Percentiles rank a stretch among this genome's conserved stretches.
These are phyloP conservation scores for Calonectria crousiana DNA, from an alignment of 2,329 filamentous ascomycete species.

Conservation along the genomic window DNA sequence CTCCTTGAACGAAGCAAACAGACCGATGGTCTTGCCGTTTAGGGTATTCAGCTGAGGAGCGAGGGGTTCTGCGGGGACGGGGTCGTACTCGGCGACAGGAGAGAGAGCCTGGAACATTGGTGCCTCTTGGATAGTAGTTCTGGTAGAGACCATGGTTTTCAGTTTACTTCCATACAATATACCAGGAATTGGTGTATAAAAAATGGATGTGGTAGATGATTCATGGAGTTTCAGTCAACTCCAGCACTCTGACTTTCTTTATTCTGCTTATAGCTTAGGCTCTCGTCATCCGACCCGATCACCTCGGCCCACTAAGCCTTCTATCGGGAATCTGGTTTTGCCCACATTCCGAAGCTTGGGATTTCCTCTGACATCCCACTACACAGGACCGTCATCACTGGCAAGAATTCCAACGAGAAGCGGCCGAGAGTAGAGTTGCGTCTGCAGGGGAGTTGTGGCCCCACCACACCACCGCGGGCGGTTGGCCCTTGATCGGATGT, in stretches of 20 bases:
- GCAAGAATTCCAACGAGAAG: background rate
- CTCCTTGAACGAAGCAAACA: background rate
- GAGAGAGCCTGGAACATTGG: background rate
- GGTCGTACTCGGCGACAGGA: background rate
- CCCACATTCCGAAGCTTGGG: background rate
- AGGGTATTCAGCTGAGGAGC: background rate
- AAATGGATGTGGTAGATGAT: no score
- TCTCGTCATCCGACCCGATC: no score
- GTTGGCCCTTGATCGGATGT: background rate
- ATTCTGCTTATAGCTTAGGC: no score
- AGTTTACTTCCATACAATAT: background rate
- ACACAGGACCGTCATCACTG: background rate
- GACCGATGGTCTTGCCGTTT: background rate
- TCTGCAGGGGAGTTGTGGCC: background rate
- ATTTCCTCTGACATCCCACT: background rate
- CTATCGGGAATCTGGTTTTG: background rate
- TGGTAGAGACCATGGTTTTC: background rate
- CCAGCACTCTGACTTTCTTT: no score
- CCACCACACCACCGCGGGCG: background rate
- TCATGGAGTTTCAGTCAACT: no score
- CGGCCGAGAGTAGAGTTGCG: no score
- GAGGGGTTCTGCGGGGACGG: background rate
- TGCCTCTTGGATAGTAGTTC: background rate
- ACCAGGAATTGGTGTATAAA: no score
- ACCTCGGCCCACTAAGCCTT: no score